A percentile compares a stretch with the other conserved stretches of the same genome.
Conservation (phyloP, 2,329 filamentous ascomycete species). For the Xylariaceae sp. region DNA sequence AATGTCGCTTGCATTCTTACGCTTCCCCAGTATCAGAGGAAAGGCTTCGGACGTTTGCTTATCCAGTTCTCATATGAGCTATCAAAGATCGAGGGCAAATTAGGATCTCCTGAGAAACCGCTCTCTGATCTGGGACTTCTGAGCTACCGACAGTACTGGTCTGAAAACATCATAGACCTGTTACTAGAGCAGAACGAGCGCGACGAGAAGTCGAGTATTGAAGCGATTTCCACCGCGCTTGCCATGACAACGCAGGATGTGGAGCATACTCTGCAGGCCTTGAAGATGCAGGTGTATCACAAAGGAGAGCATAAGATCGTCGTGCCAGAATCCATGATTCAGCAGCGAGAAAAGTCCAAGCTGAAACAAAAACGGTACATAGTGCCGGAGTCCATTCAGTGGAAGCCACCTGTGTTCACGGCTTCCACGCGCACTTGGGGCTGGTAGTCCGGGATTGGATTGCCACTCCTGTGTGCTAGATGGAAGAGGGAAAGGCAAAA, state of each 20-base stretch:
- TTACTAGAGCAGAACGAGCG: conserved; percentile 69
- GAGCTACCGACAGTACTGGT: conserved; percentile 97
- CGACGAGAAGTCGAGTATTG: conserved; percentile 74
- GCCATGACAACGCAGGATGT: conserved; percentile 99
- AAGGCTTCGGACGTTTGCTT: conserved; percentile 86
- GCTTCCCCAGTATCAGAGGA: conserved; percentile 90
- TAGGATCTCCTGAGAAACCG: conserved; percentile 95
- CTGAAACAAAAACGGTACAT: conserved; percentile 73
- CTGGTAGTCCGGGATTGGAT: conserved; percentile 56
- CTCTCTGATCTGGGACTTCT: conserved; percentile 89
- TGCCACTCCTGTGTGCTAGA: too few species aligned
- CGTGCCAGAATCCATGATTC: conserved; percentile 76
- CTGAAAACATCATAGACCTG: conserved; percentile 85
- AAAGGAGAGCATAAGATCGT: conserved; percentile 97
- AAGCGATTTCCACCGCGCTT: conserved; percentile 71
- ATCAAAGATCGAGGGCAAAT: conserved; percentile 88
- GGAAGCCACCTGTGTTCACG: conserved; percentile 95
- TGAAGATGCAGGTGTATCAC: conserved; percentile 93
- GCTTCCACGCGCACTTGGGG: conserved; percentile 91
- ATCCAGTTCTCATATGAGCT: conserved; percentile 98
- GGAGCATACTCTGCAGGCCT: conserved; percentile 85
- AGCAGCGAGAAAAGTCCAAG: conserved; percentile 75
- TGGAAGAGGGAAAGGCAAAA: too few species aligned
- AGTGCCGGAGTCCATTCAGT: conserved; percentile 74
- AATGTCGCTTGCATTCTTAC: conserved; percentile 98